Base-by-base conservation (phyloP, 2,329 filamentous ascomycete species). In the Chrysosporium keratinophilum region DNA sequence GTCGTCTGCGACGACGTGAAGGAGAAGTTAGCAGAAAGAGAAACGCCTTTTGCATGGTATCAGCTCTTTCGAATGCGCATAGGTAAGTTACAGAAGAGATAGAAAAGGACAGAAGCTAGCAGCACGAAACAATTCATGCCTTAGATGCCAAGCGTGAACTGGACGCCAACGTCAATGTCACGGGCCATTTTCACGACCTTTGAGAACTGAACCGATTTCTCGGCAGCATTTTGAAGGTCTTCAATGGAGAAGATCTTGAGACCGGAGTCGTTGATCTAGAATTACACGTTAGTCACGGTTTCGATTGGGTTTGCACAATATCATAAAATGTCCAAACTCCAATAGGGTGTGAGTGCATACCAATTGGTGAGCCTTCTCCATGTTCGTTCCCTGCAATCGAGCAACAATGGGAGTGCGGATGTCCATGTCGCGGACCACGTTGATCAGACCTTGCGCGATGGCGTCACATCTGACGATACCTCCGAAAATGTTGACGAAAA, bases 241-340 rank as follows among this genome's bases (percentile, higher is more conserved):
- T 97, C 91, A 59, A 98, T 97, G 67, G 88, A 94, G 81, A 98
- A 98, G 75, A 98, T 98, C 85, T 98, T 98, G 68, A 98, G 82
- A 65, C 93, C 90, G 52, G 90, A 94, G 71, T 98, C 89, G 78
- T 93, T 95, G 77, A 98, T 89, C 77, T 80, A 58, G 11, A 52
- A 41, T 54, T 28, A 41, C 20, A 19, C 49, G 46, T 46, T 55
- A 41, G 46, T 28, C 23, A 28, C 15, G 14, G 31, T 48, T 17
- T 42, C n/a, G 52, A n/a, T n/a, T n/a, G n/a, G n/a, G n/a, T n/a
- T n/a, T n/a, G 44, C 35, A 42, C 37, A 15, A 7, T 20, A 43
- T 10, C 14, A 48, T 48, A 11, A 33, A 19, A 31, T 14, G 15
- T 15, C 28, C 48, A 54, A 17, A n/a, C 31, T 23, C n/a, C n/a